A percentile compares a stretch with the other conserved stretches of the same genome.
Evolutionary conservation across 768 basidiomycete genomes (phyloP).

Genomic region (Mycena polygramma): DNA sequence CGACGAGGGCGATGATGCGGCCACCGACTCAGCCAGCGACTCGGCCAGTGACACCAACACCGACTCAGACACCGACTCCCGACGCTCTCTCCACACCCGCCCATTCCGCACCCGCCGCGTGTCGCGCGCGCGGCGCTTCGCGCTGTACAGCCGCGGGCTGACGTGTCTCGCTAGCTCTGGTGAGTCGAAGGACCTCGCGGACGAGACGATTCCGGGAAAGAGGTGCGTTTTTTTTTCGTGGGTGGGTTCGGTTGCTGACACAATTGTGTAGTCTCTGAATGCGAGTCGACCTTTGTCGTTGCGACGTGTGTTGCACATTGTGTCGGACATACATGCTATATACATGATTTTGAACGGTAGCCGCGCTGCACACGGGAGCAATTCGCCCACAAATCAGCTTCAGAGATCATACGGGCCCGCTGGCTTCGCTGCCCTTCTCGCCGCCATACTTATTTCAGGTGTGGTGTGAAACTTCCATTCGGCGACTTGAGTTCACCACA

Average conservation of each 20-base stretch:
- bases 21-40: background rate
- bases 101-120: background rate
- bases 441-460: too few species aligned
- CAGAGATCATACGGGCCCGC: too few species aligned
- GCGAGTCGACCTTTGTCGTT: too few species aligned
- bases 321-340: too few species aligned
- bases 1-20: background rate
- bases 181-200: background rate
- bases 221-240: slow-evolving; percentile 3
- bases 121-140: slow-evolving; percentile 7
- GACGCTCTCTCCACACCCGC: background rate
- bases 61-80: background rate
- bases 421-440: too few species aligned
- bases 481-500: too few species aligned
- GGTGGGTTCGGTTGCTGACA: too few species aligned
- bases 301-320: too few species aligned
- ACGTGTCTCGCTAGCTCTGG: background rate
- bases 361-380: too few species aligned
- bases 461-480: too few species aligned
- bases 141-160: slow-evolving; percentile 10
- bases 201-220: slow-evolving; percentile 23
- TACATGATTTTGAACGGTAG: too few species aligned
- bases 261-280: background rate
- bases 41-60: slow-evolving; percentile 1
- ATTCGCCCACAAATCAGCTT: too few species aligned